Base-by-base conservation (phyloP, 164 flowering plant genomes). In the Litsea cubeba region DNA sequence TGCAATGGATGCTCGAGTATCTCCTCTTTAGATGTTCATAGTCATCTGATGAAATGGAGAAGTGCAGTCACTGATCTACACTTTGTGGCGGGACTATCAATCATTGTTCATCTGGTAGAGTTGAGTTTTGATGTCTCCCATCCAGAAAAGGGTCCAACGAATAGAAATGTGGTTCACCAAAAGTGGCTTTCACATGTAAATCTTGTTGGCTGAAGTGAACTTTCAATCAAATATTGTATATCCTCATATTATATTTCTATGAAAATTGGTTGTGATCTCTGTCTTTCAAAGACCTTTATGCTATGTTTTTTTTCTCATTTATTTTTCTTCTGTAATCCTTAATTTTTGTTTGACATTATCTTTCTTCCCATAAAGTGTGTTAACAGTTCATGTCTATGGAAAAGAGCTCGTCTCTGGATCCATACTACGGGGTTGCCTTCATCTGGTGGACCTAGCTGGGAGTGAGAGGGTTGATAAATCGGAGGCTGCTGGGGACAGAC, bases 391-490 rank as follows among this genome's bases (percentile, higher is more conserved):
- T 82, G 93, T 95, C 69, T 85, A 85, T 22, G 98, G 98, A 76
- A 91, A 77, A 81, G 98, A 92, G 68, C 63, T 86, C 58, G 85
- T 76, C 26, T 86, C 94, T 22, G 95, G 93, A 66, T 79, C 92
- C 28, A 82, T 84, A 58, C 84, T 91, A 30, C 81, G 83, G 65
- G 95, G 95, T 28, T 90, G 95, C 81, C 93, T 94, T 54, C 93
- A 94, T 85, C 81, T 95, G n/a, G 97, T 95, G 22, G 98, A 92
- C 81, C 81, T 95, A 62, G 98, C 98, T 76, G 98, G 98, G 75
- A 95, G 98, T 81, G 98, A 95, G 82, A 85, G 98, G 50, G 98
- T 95, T 3, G 89, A 88, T 50, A 92, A 89, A 80, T 92, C 98
- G 17, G 98, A 94, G 80, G 96, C 89, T 54, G 87, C 82, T 68